Evolutionary conservation across 1,139 yeast species (phyloP), one percentile per base, ranked within the genome.

Genomic region (Debaryomyces coudertii): DNA sequence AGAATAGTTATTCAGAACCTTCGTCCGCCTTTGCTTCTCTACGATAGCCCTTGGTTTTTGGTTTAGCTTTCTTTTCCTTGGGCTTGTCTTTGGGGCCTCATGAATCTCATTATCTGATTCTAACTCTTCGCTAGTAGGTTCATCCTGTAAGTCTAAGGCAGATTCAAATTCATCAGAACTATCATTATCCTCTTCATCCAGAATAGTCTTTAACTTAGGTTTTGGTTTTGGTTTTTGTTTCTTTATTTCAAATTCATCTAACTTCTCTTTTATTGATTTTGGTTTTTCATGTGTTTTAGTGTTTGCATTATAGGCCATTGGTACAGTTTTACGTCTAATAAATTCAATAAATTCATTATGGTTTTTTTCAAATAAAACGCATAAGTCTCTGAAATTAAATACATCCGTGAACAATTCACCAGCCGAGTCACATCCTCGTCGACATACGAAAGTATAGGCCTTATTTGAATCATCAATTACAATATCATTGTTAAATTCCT

Each of bases 371-470:
- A 63, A 64, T 4, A 55, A 35, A 3, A 50, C 47, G 20, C 47
- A 43, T 47, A 70, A 56, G 2, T 62, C 68, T 29, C 62, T 56
- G 61, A 66, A 76, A 44, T 77, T 77, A 44, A 71, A 61, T n/a
- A 25, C 48, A 7, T 60, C 62, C 2, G 77, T 62, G 41, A 76
- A 60, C 23, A 53, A 52, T 11, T 62, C 63, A 0, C 68, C 73
- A 3, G 55, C 54, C 8, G 64, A 60, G 52, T 73, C 72, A 43
- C 72, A 61, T 11, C 73, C 76, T 47, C 77, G 57, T 41, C 72
- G 56, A 49, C 79, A 74, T 36, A 73, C 53, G 43, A 63, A 76
- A 0, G 68, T 62, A 14, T 57, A 53, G 18, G 52, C 53, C 4
- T 53, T 36, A 37, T 58, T 63, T 0, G 74, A 63, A n/a, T 62